phyloP scores from a whole-genome alignment of 2,329 filamentous ascomycete species.

The Xylaria sp. region DNA sequence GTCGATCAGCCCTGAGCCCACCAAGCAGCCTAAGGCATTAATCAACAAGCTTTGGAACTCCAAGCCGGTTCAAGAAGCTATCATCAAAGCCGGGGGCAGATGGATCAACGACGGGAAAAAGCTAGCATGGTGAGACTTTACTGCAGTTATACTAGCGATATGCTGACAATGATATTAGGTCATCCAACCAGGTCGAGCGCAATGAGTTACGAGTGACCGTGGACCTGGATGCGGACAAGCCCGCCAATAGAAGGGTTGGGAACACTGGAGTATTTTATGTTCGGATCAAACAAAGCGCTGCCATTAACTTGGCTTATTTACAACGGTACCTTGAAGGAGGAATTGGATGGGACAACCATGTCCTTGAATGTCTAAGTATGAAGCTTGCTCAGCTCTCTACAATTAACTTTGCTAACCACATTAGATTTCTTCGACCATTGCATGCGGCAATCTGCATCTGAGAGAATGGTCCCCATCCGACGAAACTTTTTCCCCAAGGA shows the following conservation, averaged over 20 bases:
- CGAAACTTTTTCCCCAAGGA: conserved; percentile 79
- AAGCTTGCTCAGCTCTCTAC: conserved; percentile 20
- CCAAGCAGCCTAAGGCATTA: conserved; percentile 60
- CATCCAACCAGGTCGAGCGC: conserved; percentile 55
- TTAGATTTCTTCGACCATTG: conserved; percentile 89
- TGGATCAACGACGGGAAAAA: conserved; percentile 87
- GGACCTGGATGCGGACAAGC: conserved; percentile 70
- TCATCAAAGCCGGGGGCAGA: conserved; percentile 59
- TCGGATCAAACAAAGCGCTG: conserved; percentile 71
- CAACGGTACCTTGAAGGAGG: conserved; percentile 72
- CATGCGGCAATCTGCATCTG: conserved; percentile 80
- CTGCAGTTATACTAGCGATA: not conserved
- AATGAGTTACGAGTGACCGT: conserved; percentile 68
- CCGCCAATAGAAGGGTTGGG: conserved; percentile 43
- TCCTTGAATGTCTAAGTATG: conserved; percentile 81
- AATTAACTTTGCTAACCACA: conserved; percentile 4
- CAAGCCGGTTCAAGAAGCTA: conserved; percentile 63
- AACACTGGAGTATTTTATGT: conserved; percentile 64
- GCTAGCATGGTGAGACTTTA: conserved; percentile 79
- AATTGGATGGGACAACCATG: conserved; percentile 70
- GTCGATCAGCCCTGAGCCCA: conserved; percentile 67
- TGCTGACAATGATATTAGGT: conserved; percentile 47
- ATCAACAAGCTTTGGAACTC: conserved; percentile 83
- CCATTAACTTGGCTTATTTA: conserved; percentile 74
- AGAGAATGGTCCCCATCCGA: conserved; percentile 76